Conservation (phyloP, 2,329 filamentous ascomycete species). For the Akanthomyces uredinophilus region DNA sequence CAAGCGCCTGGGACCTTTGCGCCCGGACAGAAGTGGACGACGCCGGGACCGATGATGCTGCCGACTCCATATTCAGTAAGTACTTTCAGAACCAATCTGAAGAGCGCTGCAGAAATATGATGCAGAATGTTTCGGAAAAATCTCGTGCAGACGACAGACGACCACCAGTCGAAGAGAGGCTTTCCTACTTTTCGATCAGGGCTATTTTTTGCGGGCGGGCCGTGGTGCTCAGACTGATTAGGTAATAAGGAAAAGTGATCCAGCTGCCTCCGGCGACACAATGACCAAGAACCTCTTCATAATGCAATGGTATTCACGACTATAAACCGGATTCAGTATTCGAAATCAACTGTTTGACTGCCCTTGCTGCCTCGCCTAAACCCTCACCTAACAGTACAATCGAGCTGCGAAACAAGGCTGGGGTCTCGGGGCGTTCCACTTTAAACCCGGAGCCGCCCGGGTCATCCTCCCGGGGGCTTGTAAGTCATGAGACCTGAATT, state of each 20-base stretch:
- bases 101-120: neutral
- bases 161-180: neutral
- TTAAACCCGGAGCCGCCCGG: neutral
- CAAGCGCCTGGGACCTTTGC: slow-evolving; percentile 27
- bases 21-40: slow-evolving; percentile 17
- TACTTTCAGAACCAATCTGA: neutral
- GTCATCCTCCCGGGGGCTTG: neutral
- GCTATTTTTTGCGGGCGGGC: slow-evolving; percentile 4
- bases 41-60: neutral
- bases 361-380: neutral
- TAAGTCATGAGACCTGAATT: neutral
- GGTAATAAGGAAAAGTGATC: slow-evolving; percentile 12
- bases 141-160: neutral
- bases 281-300: neutral
- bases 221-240: slow-evolving; percentile 1
- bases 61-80: neutral
- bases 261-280: neutral
- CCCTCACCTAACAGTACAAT: neutral
- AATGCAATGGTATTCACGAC: too few relatives aligned
- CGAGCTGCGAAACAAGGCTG: too few relatives aligned
- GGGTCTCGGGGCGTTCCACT: neutral
- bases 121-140: neutral
- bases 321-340: neutral
- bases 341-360: neutral
- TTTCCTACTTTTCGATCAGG: neutral